Evolutionary conservation across 169 alveolate genomes (phyloP), one percentile per base, ranked within the genome.

Genomic region (Perkinsus marinus): DNA sequence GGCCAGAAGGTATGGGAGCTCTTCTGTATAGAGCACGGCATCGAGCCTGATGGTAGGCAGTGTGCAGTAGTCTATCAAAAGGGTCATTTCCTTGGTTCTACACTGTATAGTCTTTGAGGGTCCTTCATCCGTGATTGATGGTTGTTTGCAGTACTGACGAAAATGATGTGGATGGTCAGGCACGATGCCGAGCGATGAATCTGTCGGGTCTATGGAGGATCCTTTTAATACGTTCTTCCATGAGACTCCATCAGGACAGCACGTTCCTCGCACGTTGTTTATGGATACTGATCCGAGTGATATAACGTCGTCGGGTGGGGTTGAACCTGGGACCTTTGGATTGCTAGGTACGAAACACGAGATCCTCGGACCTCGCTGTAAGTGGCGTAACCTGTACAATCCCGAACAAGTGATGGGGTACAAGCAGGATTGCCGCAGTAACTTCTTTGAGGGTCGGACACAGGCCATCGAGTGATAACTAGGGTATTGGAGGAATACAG

Each of bases 1-100:
- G 98, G 97, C 89, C 94, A 94, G 92, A 96, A 96, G 93, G 95
- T 96, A 90, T 96, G 98, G 98, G 97, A 95, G 93, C 95, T 96
- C 43, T 95, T 95, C 96, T 95, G 97, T 92, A 93, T 93, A 43
- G 98, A 96, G 93, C 98, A 96, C 92, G 96, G 96, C 43, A 95
- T 96, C 89, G 95, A 93, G 90, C 96, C 95, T 39, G 97, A 96
- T 92, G 97, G 98, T 39, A 93, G 93, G 10, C 46, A 93, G 22
- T 26, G 34, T 43, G 68, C 26, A 43, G 68, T 43, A 43, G 9
- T 43, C 68, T 43, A 10, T 17, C 68, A 10, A 43, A 17, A 43
- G 68, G 68, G 68, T 43, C 68, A 43, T 43, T 43, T n/a, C n/a
- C n/a, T n/a, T n/a, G n/a, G n/a, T n/a, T n/a, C n/a, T n/a, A n/a